A percentile compares a stretch with the other conserved stretches of the same genome.
Evolutionary conservation across 1,139 yeast genomes (phyloP).

Genomic region (Arxiozyma slooffiae): DNA sequence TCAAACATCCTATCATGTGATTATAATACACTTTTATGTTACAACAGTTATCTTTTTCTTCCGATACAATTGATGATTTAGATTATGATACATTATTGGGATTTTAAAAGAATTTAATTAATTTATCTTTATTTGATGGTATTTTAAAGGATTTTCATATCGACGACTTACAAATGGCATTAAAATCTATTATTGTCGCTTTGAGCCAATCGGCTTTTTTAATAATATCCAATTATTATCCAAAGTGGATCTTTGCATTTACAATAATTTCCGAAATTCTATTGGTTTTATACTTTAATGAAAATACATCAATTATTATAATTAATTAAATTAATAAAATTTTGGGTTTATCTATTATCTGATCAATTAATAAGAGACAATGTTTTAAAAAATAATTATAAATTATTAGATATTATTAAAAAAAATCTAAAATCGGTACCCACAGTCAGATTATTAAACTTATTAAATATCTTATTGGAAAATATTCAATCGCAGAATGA

Average conservation of each 20-base stretch:
- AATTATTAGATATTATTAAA: slow-evolving; percentile 15
- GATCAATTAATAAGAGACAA: slow-evolving; percentile 29
- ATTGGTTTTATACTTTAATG: slow-evolving; percentile 19
- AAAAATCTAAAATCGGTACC: slow-evolving; percentile 13
- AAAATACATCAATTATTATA: slow-evolving; percentile 18
- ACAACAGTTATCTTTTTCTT: neutral
- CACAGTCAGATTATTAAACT: slow-evolving; percentile 25
- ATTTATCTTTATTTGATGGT: slow-evolving; percentile 25
- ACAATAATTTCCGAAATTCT: slow-evolving; percentile 24
- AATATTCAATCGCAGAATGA: slow-evolving; percentile 18
- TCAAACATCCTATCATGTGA: too few species aligned
- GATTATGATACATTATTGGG: slow-evolving; percentile 24
- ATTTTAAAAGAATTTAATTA: slow-evolving; percentile 22
- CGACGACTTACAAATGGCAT: slow-evolving; percentile 27
- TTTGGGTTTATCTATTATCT: slow-evolving; percentile 15
- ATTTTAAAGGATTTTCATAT: slow-evolving; percentile 24
- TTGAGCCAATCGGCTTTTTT: slow-evolving; percentile 28
- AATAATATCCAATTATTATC: slow-evolving; percentile 28
- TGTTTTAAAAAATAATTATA: slow-evolving; percentile 21
- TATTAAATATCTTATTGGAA: slow-evolving; percentile 22
- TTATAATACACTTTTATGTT: too few species aligned
- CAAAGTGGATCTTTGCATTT: slow-evolving; percentile 29
- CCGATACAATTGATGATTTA: slow-evolving; percentile 2
- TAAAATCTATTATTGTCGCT: slow-evolving; percentile 22
- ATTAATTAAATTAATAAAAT: slow-evolving; percentile 28